A percentile compares a stretch with the other conserved stretches of the same genome.
Evolutionary conservation across 148 eudicot genomes (phyloP).

Genomic region (Chenopodium berlandieri): DNA sequence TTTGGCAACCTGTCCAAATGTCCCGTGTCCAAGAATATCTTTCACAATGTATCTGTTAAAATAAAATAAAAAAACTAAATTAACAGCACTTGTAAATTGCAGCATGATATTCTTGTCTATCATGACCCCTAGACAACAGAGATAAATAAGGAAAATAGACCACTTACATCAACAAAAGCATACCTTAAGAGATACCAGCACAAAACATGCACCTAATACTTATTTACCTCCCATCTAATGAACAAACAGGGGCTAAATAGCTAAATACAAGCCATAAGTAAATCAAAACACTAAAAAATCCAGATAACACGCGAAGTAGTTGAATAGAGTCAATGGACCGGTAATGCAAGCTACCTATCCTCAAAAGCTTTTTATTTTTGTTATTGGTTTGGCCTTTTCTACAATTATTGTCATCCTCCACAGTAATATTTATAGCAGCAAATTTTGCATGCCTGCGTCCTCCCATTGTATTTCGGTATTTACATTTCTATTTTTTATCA

Average conservation of each 20-base stretch:
- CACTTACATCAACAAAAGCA: neutral
- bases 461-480: no score
- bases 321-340: neutral
- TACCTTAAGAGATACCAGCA: neutral
- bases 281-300: neutral
- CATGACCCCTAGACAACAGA: neutral
- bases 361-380: neutral
- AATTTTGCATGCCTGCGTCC: no score
- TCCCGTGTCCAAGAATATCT: conserved; percentile 97
- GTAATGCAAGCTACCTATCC: neutral
- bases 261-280: neutral
- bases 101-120: neutral
- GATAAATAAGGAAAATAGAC: neutral
- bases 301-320: neutral
- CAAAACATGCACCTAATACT: neutral
- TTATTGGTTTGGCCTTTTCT: neutral
- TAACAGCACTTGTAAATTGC: neutral
- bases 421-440: no score
- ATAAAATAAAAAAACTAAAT: neutral
- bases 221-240: neutral
- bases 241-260: neutral
- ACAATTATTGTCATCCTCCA: neutral
- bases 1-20: conserved; percentile 99
- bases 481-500: no score
- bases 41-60: conserved; percentile 82